Conservation (phyloP, 2,329 filamentous ascomycete species). For the Colletotrichum scovillei region DNA sequence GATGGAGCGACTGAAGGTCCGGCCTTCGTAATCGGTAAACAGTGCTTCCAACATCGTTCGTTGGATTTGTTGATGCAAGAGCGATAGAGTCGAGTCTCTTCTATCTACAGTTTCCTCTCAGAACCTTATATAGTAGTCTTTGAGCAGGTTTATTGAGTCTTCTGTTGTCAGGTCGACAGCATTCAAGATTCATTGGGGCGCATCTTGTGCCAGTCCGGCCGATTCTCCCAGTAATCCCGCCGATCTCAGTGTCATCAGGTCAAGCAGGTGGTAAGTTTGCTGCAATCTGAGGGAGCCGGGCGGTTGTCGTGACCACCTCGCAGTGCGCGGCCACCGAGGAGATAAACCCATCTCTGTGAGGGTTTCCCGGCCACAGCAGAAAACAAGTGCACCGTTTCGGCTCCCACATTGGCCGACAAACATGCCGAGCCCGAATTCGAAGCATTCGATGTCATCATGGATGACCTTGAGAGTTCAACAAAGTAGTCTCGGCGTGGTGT, state of each 20-base stretch:
- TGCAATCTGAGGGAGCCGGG: background rate
- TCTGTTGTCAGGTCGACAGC: no score
- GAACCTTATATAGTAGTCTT: no score
- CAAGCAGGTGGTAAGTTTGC: background rate
- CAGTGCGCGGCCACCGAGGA: background rate
- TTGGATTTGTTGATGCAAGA: background rate
- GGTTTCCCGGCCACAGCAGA: background rate
- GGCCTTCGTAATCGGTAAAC: background rate
- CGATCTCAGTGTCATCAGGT: no score
- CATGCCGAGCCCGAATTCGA: background rate
- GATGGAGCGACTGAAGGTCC: background rate
- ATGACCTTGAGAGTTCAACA: background rate
- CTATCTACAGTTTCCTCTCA: no score
- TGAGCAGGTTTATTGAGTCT: no score
- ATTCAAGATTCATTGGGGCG: no score
- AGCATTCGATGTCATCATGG: background rate
- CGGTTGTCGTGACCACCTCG: background rate
- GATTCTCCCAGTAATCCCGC: no score
- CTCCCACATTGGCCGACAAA: background rate
- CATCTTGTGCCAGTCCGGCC: no score
- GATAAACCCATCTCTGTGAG: background rate
- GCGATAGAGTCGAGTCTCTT: no score
- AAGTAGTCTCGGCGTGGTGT: background rate
- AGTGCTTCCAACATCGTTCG: background rate
- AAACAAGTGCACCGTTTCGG: background rate